Conservation (phyloP, 306 rosid genomes). For the Vigna unguiculata region DNA sequence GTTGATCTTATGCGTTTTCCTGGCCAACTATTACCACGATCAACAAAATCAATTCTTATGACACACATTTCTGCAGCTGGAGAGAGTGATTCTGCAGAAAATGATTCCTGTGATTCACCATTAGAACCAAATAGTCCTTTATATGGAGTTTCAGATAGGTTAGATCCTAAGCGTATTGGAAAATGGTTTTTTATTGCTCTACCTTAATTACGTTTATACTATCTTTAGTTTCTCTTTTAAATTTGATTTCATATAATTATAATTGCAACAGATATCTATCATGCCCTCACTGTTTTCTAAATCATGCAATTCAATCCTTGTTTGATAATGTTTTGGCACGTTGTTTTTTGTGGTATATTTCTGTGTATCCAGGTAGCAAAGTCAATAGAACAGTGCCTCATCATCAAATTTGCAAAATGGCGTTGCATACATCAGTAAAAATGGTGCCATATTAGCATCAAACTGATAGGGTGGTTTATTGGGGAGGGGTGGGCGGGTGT, state of each 20-base stretch:
- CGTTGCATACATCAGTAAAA: slow-evolving; percentile 9
- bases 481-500: background rate
- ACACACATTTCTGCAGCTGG: slow-evolving; percentile 93
- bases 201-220: slow-evolving; percentile 9
- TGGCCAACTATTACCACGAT: slow-evolving; percentile 81
- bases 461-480: slow-evolving; percentile 13
- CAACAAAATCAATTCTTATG: slow-evolving; percentile 89
- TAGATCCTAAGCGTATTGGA: slow-evolving; percentile 67
- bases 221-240: slow-evolving; percentile 20
- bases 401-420: slow-evolving; percentile 31
- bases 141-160: slow-evolving; percentile 86
- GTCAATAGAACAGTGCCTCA: slow-evolving; percentile 11
- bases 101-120: slow-evolving; percentile 98
- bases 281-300: slow-evolving; percentile 18
- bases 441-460: slow-evolving; percentile 3
- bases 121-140: slow-evolving; percentile 98
- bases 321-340: background rate
- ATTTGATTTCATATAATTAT: slow-evolving; percentile 20
- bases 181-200: slow-evolving; percentile 15
- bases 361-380: slow-evolving; percentile 21
- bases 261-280: background rate
- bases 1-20: slow-evolving; percentile 98
- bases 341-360: background rate
- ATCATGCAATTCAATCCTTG: slow-evolving; percentile 11
- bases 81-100: slow-evolving; percentile 99